Evolutionary conservation across 73 alveolate genomes (phyloP).

Genomic region (Tetrahymena thermophila): DNA sequence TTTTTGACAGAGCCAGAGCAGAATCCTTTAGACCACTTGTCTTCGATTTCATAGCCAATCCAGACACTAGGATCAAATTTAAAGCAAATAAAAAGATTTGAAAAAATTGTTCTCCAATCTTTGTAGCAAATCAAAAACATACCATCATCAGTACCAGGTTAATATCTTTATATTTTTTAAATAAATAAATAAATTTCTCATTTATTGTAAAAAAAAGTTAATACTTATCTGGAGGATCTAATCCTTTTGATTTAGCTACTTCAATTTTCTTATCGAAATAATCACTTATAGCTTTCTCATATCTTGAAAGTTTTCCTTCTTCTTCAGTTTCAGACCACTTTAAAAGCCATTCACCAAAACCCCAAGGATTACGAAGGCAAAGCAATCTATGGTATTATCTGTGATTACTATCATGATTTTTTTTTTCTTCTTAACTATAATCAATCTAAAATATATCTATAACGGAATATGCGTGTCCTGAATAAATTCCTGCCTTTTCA

Average conservation of each 20-base stretch:
- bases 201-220: conserved; percentile 30
- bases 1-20: conserved; percentile 80
- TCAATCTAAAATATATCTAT: conserved; percentile 83
- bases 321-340: conserved; percentile 93
- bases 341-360: conserved; percentile 93
- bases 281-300: not conserved
- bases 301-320: conserved; percentile 43
- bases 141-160: conserved; percentile 88
- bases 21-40: conserved; percentile 74
- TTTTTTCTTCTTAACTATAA: not conserved
- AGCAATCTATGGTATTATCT: conserved; percentile 69
- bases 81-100: conserved; percentile 31
- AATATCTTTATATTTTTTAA: conserved; percentile 55
- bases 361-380: conserved; percentile 98
- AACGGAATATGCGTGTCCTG: conserved; percentile 96
- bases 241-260: not conserved
- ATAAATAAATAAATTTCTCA: no score
- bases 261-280: conserved; percentile 17
- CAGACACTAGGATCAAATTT: not conserved
- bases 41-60: conserved; percentile 76
- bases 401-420: conserved; percentile 41
- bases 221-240: conserved; percentile 31
- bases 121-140: conserved; percentile 91
- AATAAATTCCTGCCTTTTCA: conserved; percentile 80
- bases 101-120: conserved; percentile 75